Percentiles rank a stretch among this genome's conserved stretches.
phyloP scores from a whole-genome alignment of 768 basidiomycete genomes.

The Panellus pusillus region DNA sequence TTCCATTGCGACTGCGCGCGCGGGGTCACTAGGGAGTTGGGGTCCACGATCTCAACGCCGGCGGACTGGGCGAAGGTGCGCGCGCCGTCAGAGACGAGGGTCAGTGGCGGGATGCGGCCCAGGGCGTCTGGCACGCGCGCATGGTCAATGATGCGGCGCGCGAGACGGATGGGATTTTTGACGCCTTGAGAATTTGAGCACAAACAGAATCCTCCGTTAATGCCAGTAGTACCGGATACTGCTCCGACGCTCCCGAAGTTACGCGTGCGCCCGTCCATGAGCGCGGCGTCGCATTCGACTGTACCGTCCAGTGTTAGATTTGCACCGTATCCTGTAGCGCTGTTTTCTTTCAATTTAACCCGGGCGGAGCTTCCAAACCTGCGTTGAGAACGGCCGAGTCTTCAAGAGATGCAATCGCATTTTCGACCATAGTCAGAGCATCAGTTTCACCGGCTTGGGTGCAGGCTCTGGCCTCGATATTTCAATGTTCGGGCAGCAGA shows the following conservation, averaged over 20 bases:
- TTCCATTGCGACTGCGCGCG: constrained; percentile 55
- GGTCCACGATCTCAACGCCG: constrained; percentile 34
- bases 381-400: constrained; percentile 71
- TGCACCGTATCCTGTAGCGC: constrained; percentile 64
- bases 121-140: constrained; percentile 47
- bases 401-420: constrained; percentile 60
- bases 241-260: constrained; percentile 76
- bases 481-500: background rate
- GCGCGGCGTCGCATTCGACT: constrained; percentile 81
- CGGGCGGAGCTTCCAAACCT: constrained; percentile 38
- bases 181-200: constrained; percentile 44
- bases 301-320: constrained; percentile 73
- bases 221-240: constrained; percentile 49
- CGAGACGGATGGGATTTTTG: constrained; percentile 67
- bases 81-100: constrained; percentile 64
- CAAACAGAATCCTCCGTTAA: background rate
- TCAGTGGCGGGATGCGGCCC: constrained; percentile 73
- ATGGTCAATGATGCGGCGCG: constrained; percentile 56
- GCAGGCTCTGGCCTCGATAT: constrained; percentile 49
- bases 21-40: constrained; percentile 49
- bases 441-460: constrained; percentile 30
- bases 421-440: constrained; percentile 36
- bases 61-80: constrained; percentile 45
- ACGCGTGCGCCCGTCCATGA: constrained; percentile 51
- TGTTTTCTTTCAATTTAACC: background rate